Base-by-base conservation (phyloP, 108 stramenopile species). In the Seminavis robusta region DNA sequence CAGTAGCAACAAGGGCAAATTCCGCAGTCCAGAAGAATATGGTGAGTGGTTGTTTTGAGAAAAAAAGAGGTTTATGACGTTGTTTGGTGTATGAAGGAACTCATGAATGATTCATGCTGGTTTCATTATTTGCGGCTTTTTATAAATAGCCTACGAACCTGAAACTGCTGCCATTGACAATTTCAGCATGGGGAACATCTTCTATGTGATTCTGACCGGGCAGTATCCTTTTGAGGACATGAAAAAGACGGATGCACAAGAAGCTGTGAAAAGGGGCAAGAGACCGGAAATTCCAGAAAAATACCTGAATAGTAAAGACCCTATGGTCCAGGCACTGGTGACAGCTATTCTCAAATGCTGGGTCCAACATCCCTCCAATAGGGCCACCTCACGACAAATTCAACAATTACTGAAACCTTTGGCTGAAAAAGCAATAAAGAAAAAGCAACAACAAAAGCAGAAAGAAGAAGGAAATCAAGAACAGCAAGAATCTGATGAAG, bases 121-220 rank as follows among this genome's bases (percentile, higher is more conserved):
- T n/a, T n/a, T n/a, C n/a, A n/a, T n/a, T n/a, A n/a, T n/a, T n/a
- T n/a, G n/a, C n/a, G n/a, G n/a, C n/a, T n/a, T n/a, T n/a, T n/a
- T n/a, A n/a, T n/a, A n/a, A n/a, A n/a, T n/a, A n/a, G 33, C 23
- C 30, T 75, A 75, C 28, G 49, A 75, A 32, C 53, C 21, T 16
- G 61, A 87, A 65, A 67, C 74, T 3, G 86, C 83, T 59, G 83
- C 75, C 67, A 33, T 83, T 0, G 86, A 87, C 51, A 48, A 83
- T 5, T 87, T 73, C 65, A 74, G 71, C 36, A 59, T 87, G 61
- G 86, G 86, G 27, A 87, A 87, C 46, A 67, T 83, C 21, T 73
- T 87, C 32, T 83, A 80, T 40, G 17, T 44, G 0, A 31, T 87
- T 7, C 28, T 87, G 6, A 80, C 80, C 11, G 74, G 71, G 20